Base-by-base conservation (phyloP, 169 alveolate genomes). In the Plasmodium chabaudi region DNA sequence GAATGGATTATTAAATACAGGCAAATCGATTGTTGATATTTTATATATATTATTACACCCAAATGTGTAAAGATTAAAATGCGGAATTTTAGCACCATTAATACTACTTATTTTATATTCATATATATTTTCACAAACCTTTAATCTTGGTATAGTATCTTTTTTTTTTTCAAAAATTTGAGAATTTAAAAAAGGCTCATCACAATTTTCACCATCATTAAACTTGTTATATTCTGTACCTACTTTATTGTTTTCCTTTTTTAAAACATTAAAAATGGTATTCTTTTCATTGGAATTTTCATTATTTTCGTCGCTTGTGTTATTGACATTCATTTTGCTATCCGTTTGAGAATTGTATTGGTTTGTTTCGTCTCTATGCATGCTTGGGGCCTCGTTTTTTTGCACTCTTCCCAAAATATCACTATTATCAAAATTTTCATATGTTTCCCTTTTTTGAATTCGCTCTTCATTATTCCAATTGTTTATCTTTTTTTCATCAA, bases 51-150 rank as follows among this genome's bases (percentile, higher is more conserved):
- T 1, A 57, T 86, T 86, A 39, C 34, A 17, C 19, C 34, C 75
- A 56, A 69, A 56, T 68, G 91, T 70, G 19, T 86, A 86, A n/a
- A 86, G 51, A 60, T 49, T 68, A 70, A 86, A 86, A 59, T 86
- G 91, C 4, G 91, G 91, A 5, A 86, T 86, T 86, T 86, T 86
- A 0, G 87, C 19, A 63, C 91, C 91, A 60, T 44, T 72, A 34
- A 86, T 9, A 46, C 44, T 68, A n/a, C 61, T 57, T 25, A 86
- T 86, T 70, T 57, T 51, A 17, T 57, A 53, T 17, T 68, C 87
- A 39, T 86, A 86, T 57, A 86, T 70, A 70, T 86, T 70, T 70
- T 86, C 61, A 39, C 91, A 69, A 3, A 86, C 72, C 64, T 86
- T 86, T 59, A 86, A 70, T 25, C 15, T 68, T 23, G 91, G 72